Evolutionary conservation across 352 stramenopile species (phyloP).

Genomic region (Globisporangium radiosum): DNA sequence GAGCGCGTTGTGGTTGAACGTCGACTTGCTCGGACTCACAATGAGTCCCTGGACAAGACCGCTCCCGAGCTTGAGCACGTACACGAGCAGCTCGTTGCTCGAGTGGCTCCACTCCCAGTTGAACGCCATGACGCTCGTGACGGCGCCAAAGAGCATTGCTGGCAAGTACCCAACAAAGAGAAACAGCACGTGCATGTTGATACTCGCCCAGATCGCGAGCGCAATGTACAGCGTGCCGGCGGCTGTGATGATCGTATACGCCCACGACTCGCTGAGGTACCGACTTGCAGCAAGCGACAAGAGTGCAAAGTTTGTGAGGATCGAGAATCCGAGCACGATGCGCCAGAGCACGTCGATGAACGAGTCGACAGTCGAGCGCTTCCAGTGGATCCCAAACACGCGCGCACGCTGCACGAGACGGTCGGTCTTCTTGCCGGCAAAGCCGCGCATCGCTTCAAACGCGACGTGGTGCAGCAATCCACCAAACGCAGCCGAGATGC

Average conservation of each 20-base stretch:
- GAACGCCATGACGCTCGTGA: conserved; percentile 69
- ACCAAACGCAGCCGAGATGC: conserved; percentile 69
- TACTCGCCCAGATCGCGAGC: conserved; percentile 69
- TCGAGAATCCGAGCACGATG: conserved; percentile 75
- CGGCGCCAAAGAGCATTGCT: conserved; percentile 72
- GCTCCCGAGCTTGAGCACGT: conserved; percentile 68
- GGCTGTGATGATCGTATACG: conserved; percentile 65
- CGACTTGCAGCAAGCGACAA: conserved; percentile 69
- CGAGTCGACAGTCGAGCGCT: conserved; percentile 59
- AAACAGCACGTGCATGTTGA: conserved; percentile 82
- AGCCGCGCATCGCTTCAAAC: conserved; percentile 64
- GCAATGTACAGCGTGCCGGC: conserved; percentile 59
- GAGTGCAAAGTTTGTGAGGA: conserved; percentile 82
- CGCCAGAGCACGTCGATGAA: conserved; percentile 76
- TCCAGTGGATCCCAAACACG: conserved; percentile 70
- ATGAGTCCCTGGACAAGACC: conserved; percentile 78
- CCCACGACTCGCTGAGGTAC: conserved; percentile 69
- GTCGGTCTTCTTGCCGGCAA: conserved; percentile 70
- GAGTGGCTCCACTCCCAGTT: conserved; percentile 76
- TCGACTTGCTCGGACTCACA: conserved; percentile 71
- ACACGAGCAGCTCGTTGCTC: conserved; percentile 78
- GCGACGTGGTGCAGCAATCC: conserved; percentile 77
- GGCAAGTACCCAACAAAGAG: conserved; percentile 78
- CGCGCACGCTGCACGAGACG: conserved; percentile 51
- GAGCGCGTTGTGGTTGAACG: conserved; percentile 87